Base-by-base conservation (phyloP, 768 basidiomycete species). In the Auricularia sp. region DNA sequence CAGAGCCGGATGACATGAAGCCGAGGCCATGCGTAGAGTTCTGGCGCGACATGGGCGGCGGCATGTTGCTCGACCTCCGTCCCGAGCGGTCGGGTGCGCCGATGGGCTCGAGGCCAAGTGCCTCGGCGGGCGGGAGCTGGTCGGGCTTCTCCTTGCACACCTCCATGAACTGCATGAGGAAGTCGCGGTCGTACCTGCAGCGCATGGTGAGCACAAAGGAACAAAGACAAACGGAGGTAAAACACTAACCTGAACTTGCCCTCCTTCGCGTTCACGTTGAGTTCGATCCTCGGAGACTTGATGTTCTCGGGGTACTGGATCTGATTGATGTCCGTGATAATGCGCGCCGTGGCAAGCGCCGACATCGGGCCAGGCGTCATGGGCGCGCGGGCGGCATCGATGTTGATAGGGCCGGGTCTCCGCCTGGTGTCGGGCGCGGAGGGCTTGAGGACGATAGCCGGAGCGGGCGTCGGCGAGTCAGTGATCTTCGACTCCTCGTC, bases 71-170 rank as follows among this genome's bases (percentile, higher is more conserved):
- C 81, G 72, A 5, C 84, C 81, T 18, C 75, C 76, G 67, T 29
- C 29, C 29, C 81, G 81, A 29, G 84, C 35, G 29, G 16, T 23
- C 21, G 21, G 14, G 23, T 2, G 56, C 29, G 23, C 56, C 56
- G 56, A 59, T 79, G 10, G 91, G 88, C 71, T 94, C 93, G 62
- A 98, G 84, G 64, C 96, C 96, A 70, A 98, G 88, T 10, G 88
- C 87, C 68, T 93, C 93, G 63, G 98, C 83, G 66, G 92, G 85
- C 47, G 93, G 93, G 34, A 98, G 86, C 64, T 83, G 81, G 63
- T 91, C 93, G 3, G 97, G 96, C 75, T 94, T 95, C 78, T 98
- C 96, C 74, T 86, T 91, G 81, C 97, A 99, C 66, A 96, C 77
- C 29, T 78, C 76, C 91, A 97, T 94, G 79, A 99, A 99, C 73